A percentile compares a stretch with the other conserved stretches of the same genome.
These are phyloP conservation scores for Globisporangium orthogonon DNA, from an alignment of 352 stramenopile species.

Conservation along the genomic window DNA sequence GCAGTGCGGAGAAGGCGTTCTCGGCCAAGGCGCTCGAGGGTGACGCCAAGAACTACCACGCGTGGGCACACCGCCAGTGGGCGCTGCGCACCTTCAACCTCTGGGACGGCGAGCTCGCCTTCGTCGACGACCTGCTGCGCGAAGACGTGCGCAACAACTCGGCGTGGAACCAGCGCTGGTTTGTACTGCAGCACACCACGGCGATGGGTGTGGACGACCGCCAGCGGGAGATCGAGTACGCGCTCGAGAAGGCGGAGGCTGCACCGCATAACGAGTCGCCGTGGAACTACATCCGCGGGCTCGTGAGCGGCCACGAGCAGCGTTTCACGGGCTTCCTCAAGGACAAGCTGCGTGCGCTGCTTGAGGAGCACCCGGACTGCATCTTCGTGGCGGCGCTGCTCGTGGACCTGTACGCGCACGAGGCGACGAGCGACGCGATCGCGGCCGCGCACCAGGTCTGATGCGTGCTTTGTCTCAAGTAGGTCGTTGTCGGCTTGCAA, in stretches of 20 bases:
- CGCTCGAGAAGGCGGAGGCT: constrained; percentile 51
- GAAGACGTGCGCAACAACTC: constrained; percentile 97
- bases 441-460: constrained; percentile 30
- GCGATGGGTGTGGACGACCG: constrained; percentile 27
- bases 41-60: constrained; percentile 99
- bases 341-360: constrained; percentile 30
- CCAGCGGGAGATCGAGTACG: constrained; percentile 67
- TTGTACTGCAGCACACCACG: constrained; percentile 63
- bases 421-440: constrained; percentile 35
- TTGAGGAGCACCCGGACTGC: constrained; percentile 40
- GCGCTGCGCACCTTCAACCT: constrained; percentile 82
- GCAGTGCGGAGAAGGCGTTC: constrained; percentile 89
- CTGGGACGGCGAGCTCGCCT: constrained; percentile 93
- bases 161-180: constrained; percentile 87
- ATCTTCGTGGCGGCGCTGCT: constrained; percentile 67
- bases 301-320: constrained; percentile 44
- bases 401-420: constrained; percentile 61
- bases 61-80: constrained; percentile 97
- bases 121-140: constrained; percentile 82
- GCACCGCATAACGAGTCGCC: constrained; percentile 89
- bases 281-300: constrained; percentile 88
- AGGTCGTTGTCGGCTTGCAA: not conserved
- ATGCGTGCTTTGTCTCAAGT: not conserved
- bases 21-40: constrained; percentile 86
- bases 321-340: constrained; percentile 34